A percentile compares a stretch with the other conserved stretches of the same genome.
Conservation (phyloP, 768 basidiomycete species). For the Lactarius tabidus region DNA sequence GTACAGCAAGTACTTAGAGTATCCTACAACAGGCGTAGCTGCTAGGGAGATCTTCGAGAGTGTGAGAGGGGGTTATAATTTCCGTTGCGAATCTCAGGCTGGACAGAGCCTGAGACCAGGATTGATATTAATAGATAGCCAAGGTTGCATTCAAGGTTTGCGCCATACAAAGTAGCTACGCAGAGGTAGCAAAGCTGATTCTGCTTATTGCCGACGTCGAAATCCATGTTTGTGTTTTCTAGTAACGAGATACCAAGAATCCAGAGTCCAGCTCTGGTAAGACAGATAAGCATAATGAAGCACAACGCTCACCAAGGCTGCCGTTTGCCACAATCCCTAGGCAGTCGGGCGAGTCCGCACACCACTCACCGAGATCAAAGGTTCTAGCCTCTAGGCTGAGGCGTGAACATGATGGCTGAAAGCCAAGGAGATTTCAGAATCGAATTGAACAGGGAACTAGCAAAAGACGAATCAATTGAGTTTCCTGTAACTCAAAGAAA, state of each 20-base stretch:
- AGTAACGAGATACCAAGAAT: slow-evolving; percentile 5
- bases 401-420: slow-evolving; percentile 28
- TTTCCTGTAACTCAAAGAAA: background rate
- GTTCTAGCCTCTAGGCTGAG: slow-evolving; percentile 27
- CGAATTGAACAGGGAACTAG: slow-evolving; percentile 26
- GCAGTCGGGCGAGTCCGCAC: slow-evolving; percentile 17
- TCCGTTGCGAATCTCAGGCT: too few species aligned
- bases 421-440: slow-evolving; percentile 31
- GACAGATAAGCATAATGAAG: background rate
- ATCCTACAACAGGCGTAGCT: too few species aligned
- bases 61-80: too few species aligned
- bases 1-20: too few species aligned
- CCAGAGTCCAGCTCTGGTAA: background rate
- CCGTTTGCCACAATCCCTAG: slow-evolving; percentile 20
- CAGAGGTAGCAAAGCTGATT: slow-evolving; percentile 19
- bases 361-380: slow-evolving; percentile 32
- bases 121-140: too few species aligned
- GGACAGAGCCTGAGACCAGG: too few species aligned
- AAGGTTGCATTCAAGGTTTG: too few species aligned
- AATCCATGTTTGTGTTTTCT: slow-evolving; percentile 4
- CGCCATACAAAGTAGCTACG: background rate
- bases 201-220: slow-evolving; percentile 17
- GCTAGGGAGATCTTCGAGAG: too few species aligned
- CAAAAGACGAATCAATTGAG: slow-evolving; percentile 1
- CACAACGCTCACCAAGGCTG: background rate